phyloP scores from a whole-genome alignment of 2,329 filamentous ascomycete genomes.

The Microdochium bolleyi region DNA sequence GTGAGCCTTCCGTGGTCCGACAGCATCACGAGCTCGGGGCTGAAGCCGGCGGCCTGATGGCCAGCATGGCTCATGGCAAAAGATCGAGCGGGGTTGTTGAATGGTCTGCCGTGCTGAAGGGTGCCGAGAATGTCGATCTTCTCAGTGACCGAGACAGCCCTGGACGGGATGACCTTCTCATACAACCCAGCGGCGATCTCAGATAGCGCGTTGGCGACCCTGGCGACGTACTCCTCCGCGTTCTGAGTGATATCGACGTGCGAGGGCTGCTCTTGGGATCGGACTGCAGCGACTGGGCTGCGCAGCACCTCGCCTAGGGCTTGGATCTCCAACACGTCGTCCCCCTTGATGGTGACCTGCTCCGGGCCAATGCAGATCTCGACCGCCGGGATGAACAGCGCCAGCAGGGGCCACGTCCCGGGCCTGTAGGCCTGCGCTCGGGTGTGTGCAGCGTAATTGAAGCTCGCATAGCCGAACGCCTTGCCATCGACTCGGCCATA shows the following conservation, averaged over 20 bases:
- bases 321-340: neutral
- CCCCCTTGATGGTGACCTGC: neutral
- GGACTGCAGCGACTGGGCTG: neutral
- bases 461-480: slow-evolving; percentile 5
- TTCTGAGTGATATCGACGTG: neutral
- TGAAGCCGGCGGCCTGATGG: slow-evolving; percentile 9
- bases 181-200: neutral
- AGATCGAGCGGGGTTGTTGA: slow-evolving; percentile 6
- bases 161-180: neutral
- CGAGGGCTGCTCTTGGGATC: neutral
- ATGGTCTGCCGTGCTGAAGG: slow-evolving; percentile 4
- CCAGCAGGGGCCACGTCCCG: slow-evolving; percentile 6
- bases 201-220: neutral
- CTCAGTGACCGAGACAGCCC: neutral
- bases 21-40: slow-evolving; percentile 8
- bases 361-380: neutral
- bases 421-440: slow-evolving; percentile 4
- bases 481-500: slow-evolving; percentile 2
- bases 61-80: slow-evolving; percentile 3
- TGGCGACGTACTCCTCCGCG: neutral
- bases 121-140: slow-evolving; percentile 6
- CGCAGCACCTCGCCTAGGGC: neutral
- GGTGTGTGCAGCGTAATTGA: slow-evolving; percentile 7
- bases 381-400: neutral
- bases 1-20: slow-evolving; percentile 5